phyloP scores from a whole-genome alignment of 2,329 filamentous ascomycete genomes.

The Cryoendolithus antarcticus region DNA sequence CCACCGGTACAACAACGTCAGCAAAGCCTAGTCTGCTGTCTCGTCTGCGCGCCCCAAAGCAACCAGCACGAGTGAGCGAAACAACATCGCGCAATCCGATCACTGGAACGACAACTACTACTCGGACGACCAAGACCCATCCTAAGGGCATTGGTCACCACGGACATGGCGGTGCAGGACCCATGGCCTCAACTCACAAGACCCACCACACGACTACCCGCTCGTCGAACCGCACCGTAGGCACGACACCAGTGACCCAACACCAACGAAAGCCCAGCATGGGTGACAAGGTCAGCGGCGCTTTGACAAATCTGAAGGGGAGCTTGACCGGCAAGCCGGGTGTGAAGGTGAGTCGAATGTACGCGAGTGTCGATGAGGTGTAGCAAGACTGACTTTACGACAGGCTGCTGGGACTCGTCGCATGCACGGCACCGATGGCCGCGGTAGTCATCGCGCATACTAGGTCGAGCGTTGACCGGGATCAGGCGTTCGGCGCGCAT shows the following conservation, averaged over 20 bases:
- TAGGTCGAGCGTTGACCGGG: background rate
- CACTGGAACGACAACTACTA: constrained; percentile 22
- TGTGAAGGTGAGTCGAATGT: constrained; percentile 45
- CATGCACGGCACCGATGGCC: constrained; percentile 24
- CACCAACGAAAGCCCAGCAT: constrained; percentile 50
- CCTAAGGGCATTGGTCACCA: constrained; percentile 15
- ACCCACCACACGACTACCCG: constrained; percentile 20
- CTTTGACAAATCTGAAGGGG: constrained; percentile 61
- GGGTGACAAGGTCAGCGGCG: constrained; percentile 67
- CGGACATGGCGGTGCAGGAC: constrained; percentile 14
- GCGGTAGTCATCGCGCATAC: constrained; percentile 12
- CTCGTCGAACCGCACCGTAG: constrained; percentile 34
- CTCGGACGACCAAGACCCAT: constrained; percentile 20
- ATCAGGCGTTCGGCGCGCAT: too few relatives aligned
- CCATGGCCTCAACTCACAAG: constrained; percentile 13
- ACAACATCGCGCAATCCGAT: constrained; percentile 29
- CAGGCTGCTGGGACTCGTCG: constrained; percentile 23
- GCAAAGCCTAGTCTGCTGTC: constrained; percentile 43
- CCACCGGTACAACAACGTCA: constrained; percentile 16
- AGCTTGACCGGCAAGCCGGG: constrained; percentile 56
- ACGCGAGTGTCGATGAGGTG: too few relatives aligned
- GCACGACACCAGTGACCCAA: constrained; percentile 27
- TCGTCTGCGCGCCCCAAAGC: constrained; percentile 36
- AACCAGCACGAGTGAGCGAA: constrained; percentile 30
- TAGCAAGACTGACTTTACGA: too few relatives aligned